Percentiles rank a stretch among this genome's conserved stretches.
These are phyloP conservation scores for Trichoderma atrobrunneum DNA, from an alignment of 2,329 filamentous ascomycete genomes.

Conservation along the genomic window DNA sequence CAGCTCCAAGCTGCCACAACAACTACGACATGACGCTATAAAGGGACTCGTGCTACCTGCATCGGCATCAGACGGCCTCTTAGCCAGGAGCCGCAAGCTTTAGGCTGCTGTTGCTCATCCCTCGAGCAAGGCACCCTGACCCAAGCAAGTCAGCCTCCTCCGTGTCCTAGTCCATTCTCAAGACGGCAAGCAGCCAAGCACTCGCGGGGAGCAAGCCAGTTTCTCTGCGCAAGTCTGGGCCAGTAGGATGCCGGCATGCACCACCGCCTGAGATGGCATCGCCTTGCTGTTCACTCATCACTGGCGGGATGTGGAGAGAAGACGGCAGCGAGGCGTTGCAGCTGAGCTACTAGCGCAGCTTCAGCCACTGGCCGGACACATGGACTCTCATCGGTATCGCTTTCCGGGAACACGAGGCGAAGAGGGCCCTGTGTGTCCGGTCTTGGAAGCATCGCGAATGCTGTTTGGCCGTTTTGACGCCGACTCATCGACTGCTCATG, in stretches of 20 bases:
- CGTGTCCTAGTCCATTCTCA: neutral
- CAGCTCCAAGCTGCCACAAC: neutral
- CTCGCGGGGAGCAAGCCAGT: neutral
- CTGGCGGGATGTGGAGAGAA: neutral
- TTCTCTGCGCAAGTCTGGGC: neutral
- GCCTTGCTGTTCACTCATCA: neutral
- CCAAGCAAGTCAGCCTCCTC: neutral
- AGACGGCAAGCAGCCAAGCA: neutral
- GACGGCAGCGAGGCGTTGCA: conserved; percentile 18
- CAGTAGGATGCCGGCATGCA: neutral
- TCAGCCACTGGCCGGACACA: conserved; percentile 10
- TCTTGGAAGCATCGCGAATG: neutral
- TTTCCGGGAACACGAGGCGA: neutral
- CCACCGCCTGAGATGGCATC: neutral
- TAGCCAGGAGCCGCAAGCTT: conserved; percentile 1
- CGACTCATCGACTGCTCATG: neutral
- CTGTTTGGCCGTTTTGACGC: neutral
- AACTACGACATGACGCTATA: neutral
- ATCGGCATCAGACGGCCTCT: neutral
- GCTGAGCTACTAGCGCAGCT: conserved; percentile 1
- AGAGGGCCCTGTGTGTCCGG: neutral
- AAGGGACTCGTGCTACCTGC: neutral
- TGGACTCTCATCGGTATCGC: neutral
- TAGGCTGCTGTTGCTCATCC: conserved; percentile 5
- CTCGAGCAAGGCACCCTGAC: conserved; percentile 6